Conservation (phyloP, 805 yeast species). For the Candida coquimbonensis region DNA sequence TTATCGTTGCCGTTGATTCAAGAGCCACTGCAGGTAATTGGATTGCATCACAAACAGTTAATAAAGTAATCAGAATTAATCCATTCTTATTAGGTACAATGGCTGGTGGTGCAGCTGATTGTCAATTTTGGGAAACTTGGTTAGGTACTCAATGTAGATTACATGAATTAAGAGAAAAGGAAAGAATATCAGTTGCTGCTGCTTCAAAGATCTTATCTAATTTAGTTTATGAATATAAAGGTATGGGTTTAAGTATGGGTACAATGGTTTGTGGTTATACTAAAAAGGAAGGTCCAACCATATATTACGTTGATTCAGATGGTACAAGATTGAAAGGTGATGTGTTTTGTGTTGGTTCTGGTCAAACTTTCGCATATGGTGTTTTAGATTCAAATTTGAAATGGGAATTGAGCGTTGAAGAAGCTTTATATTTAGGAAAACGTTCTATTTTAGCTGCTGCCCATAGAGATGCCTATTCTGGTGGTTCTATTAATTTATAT, state of each 20-base stretch:
- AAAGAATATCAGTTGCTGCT: conserved; percentile 92
- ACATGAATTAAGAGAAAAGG: conserved; percentile 90
- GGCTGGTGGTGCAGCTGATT: conserved; percentile 99
- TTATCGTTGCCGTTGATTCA: conserved; percentile 93
- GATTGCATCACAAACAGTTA: conserved; percentile 97
- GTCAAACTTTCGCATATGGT: conserved; percentile 99
- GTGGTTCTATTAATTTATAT: conserved; percentile 90
- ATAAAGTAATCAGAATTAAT: conserved; percentile 94
- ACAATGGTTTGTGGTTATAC: conserved; percentile 98
- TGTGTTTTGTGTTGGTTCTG: conserved; percentile 95
- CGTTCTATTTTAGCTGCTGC: conserved; percentile 96
- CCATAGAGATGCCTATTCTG: conserved; percentile 96
- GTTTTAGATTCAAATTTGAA: conserved; percentile 87
- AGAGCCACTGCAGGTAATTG: conserved; percentile 97
- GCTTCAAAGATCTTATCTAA: conserved; percentile 91
- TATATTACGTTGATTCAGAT: conserved; percentile 94
- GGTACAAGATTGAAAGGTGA: conserved; percentile 95
- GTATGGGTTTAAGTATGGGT: conserved; percentile 98
- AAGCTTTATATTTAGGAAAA: conserved; percentile 89
- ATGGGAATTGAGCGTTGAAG: conserved; percentile 91
- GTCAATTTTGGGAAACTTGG: conserved; percentile 99
- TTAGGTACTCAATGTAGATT: conserved; percentile 92
- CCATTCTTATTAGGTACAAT: conserved; percentile 92
- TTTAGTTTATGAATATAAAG: conserved; percentile 88
- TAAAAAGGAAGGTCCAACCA: conserved; percentile 89